phyloP scores from a whole-genome alignment of 2,329 filamentous ascomycete species.

The Cadophora malorum region DNA sequence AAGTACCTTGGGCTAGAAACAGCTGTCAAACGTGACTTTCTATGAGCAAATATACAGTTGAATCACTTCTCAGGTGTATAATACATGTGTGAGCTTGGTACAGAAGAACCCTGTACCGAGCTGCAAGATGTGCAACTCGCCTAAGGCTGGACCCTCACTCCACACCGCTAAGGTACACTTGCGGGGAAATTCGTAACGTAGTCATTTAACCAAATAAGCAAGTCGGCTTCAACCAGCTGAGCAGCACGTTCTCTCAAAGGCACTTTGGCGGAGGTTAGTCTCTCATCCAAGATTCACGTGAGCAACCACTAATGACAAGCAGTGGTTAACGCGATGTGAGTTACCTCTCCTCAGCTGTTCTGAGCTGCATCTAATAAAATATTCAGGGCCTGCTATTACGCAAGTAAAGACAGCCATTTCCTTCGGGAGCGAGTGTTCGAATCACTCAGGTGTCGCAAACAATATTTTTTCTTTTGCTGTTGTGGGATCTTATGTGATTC shows the following conservation, averaged over 20 bases:
- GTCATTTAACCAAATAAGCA: constrained; percentile 2
- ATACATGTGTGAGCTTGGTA: neutral
- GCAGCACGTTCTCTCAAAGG: constrained; percentile 25
- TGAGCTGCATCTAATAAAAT: neutral
- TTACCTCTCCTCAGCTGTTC: neutral
- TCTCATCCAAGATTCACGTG: neutral
- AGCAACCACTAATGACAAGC: neutral
- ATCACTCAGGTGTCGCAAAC: constrained; percentile 48
- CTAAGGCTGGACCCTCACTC: constrained; percentile 7
- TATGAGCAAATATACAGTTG: neutral
- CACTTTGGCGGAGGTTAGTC: constrained; percentile 36
- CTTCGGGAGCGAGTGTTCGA: constrained; percentile 52
- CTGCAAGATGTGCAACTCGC: neutral
- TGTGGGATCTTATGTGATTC: no score
- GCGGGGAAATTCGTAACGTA: neutral
- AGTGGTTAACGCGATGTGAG: constrained; percentile 37
- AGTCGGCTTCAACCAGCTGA: neutral
- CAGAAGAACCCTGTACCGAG: no score
- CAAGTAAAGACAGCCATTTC: constrained; percentile 36
- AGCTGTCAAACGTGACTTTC: neutral
- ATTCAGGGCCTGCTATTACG: constrained; percentile 34
- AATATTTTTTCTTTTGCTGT: constrained; percentile 20
- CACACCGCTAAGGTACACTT: neutral
- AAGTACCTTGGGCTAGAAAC: neutral
- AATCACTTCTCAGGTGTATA: neutral